These are phyloP conservation scores for Erysimum cheiranthoides DNA, from an alignment of 345 rosid species.

Conservation along the genomic window DNA sequence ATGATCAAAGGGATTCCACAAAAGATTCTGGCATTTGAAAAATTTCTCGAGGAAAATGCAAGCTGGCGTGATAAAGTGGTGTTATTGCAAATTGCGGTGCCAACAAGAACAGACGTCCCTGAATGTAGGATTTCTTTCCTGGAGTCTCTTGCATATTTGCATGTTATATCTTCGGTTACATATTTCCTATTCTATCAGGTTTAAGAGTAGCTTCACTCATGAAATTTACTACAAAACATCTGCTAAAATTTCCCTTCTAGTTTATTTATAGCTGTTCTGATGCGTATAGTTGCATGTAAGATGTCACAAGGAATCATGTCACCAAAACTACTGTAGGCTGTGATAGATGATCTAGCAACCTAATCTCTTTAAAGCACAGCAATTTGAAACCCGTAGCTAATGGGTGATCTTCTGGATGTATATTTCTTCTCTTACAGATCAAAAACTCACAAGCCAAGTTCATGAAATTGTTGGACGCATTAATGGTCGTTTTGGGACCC, in stretches of 20 bases:
- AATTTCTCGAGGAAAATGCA: conserved; percentile 96
- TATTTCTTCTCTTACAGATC: conserved; percentile 50
- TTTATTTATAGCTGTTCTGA: conserved; percentile 13
- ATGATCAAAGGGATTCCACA: conserved; percentile 99
- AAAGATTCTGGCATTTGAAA: conserved; percentile 97
- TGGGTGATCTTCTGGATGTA: conserved; percentile 19
- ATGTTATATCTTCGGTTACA: too few relatives aligned
- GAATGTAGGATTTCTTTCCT: conserved; percentile 71
- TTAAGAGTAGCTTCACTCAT: conserved; percentile 10
- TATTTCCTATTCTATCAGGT: too few relatives aligned
- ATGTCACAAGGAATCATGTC: conserved; percentile 4
- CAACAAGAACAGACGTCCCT: conserved; percentile 99
- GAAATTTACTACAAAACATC: conserved; percentile 1
- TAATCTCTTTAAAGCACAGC: background rate
- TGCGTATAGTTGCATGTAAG: conserved; percentile 2
- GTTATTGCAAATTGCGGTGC: conserved; percentile 96
- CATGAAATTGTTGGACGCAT: conserved; percentile 99
- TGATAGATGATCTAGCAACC: background rate
- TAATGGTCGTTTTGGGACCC: conserved; percentile 97
- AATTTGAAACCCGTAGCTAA: conserved; percentile 2
- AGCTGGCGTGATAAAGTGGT: conserved; percentile 98
- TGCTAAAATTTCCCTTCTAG: background rate
- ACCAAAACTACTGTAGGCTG: background rate
- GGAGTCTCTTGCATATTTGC: background rate
- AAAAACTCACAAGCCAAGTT: conserved; percentile 99